Percentiles rank a stretch among this genome's conserved stretches.
Evolutionary conservation across 805 yeast genomes (phyloP).

Genomic region (Schizosaccharomyces japonicus): DNA sequence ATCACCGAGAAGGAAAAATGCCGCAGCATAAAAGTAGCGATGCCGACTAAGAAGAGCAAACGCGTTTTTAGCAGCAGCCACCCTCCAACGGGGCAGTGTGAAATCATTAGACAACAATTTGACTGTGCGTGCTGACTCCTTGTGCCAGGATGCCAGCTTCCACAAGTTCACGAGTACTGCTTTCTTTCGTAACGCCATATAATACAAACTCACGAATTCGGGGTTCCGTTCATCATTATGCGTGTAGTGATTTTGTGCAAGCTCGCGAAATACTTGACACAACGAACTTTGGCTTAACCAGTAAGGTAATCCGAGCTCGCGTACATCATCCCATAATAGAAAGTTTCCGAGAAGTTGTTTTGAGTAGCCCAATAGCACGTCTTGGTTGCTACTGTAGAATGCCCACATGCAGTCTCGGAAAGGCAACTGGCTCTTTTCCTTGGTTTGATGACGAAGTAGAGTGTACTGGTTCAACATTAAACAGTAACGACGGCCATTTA

Average conservation of each 20-base stretch:
- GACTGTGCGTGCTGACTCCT: constrained; percentile 63
- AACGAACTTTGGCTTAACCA: constrained; percentile 34
- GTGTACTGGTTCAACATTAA: constrained; percentile 42
- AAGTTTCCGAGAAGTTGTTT: constrained; percentile 22
- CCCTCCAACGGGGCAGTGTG: constrained; percentile 47
- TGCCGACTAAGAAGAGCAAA: constrained; percentile 76
- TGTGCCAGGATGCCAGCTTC: constrained; percentile 51
- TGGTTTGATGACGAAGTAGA: not conserved
- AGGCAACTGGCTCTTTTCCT: constrained; percentile 14
- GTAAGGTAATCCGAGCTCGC: constrained; percentile 38
- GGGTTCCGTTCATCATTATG: constrained; percentile 41
- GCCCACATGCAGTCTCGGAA: constrained; percentile 82
- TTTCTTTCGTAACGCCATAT: constrained; percentile 55
- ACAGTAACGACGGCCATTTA: constrained; percentile 46
- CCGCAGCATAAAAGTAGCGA: constrained; percentile 66
- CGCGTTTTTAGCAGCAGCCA: constrained; percentile 82
- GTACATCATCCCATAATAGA: constrained; percentile 37
- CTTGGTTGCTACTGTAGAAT: constrained; percentile 55
- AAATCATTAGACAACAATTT: constrained; percentile 61
- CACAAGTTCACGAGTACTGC: constrained; percentile 58
- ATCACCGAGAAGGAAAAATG: constrained; percentile 60
- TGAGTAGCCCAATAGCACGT: constrained; percentile 31
- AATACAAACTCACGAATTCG: constrained; percentile 44
- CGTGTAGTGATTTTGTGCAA: constrained; percentile 52
- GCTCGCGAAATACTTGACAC: constrained; percentile 31